Evolutionary conservation across 225 moss, liverwort and hornwort genomes (phyloP), one percentile per base, ranked within the genome.

Genomic region (Physcomitrium patens): DNA sequence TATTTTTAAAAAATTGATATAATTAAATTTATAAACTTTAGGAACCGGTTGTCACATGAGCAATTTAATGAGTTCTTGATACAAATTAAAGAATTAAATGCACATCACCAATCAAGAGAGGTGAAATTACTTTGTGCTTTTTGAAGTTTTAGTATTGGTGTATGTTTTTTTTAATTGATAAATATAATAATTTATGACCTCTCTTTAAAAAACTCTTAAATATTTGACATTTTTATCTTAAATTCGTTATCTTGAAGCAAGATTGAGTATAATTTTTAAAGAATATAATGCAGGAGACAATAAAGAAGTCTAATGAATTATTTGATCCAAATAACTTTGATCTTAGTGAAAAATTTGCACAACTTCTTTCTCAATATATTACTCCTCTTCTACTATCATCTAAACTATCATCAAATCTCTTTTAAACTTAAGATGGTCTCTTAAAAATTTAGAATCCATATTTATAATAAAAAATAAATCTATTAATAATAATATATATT

Each of bases 321-420:
- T 83, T 87, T 72, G 89, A 87, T 41, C 76, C 84, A 20, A 74
- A 72, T 10, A 85, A 87, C n/a, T 78, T 72, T 76, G 89, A 90
- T 73, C 76, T 90, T 10, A 80, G 57, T 23, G 74, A 80, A 65
- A 80, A 80, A 6, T 79, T 89, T 42, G 68, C 76, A 52, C 68
- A 62, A 22, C 82, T 90, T 68, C 37, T 90, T 7, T 82, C 76
- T 74, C 80, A 82, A 77, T 87, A 87, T 47, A 65, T 83, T 7
- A 70, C 82, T 15, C 77, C 80, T 72, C 65, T 66, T 70, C n/a
- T 73, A 53, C 37, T 24, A 24, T 24, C n/a, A n/a, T n/a, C n/a
- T n/a, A n/a, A n/a, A n/a, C n/a, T n/a, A n/a, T n/a, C n/a, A n/a
- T n/a, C n/a, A n/a, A n/a, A n/a, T n/a, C n/a, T n/a, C n/a, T n/a